phyloP scores from a whole-genome alignment of 129 eudicot genomes.

The Glebionis coronaria region DNA sequence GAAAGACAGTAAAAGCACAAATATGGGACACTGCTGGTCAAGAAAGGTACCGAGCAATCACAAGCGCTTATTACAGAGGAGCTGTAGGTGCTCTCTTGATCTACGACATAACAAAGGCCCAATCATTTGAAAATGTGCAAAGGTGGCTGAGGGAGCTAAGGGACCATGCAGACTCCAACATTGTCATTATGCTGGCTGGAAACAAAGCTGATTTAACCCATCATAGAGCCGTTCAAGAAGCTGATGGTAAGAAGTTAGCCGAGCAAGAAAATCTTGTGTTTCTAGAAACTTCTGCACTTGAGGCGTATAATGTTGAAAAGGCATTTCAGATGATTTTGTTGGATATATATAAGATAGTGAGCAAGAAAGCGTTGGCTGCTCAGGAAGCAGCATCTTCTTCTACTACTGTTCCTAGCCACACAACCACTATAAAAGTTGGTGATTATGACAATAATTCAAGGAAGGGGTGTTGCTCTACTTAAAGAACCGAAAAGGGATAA shows the following conservation, averaged over 20 bases:
- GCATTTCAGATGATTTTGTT: conserved; percentile 79
- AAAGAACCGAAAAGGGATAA: conserved; percentile 1
- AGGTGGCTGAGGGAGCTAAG: conserved; percentile 85
- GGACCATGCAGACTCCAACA: conserved; percentile 95
- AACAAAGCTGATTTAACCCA: conserved; percentile 81
- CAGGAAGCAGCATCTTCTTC: conserved; percentile 58
- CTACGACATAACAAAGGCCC: conserved; percentile 80
- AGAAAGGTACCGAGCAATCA: conserved; percentile 96
- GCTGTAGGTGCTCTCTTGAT: conserved; percentile 92
- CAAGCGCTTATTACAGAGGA: conserved; percentile 95
- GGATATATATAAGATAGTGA: conserved; percentile 73
- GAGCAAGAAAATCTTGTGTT: conserved; percentile 75
- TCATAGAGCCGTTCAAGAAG: conserved; percentile 56
- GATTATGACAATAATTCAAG: conserved; percentile 44
- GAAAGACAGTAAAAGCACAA: conserved; percentile 90
- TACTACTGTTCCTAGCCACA: conserved; percentile 57
- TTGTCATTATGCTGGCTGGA: conserved; percentile 87
- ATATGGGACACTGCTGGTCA: conserved; percentile 99
- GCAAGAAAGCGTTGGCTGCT: conserved; percentile 95
- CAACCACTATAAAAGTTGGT: conserved; percentile 76
- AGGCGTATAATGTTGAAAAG: conserved; percentile 74
- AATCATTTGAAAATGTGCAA: conserved; percentile 76
- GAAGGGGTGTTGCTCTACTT: conserved; percentile 64
- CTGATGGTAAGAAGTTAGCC: conserved; percentile 59
- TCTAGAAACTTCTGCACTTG: conserved; percentile 92